phyloP scores from a whole-genome alignment of 2,329 filamentous ascomycete genomes.

The Phialophora chinensis region DNA sequence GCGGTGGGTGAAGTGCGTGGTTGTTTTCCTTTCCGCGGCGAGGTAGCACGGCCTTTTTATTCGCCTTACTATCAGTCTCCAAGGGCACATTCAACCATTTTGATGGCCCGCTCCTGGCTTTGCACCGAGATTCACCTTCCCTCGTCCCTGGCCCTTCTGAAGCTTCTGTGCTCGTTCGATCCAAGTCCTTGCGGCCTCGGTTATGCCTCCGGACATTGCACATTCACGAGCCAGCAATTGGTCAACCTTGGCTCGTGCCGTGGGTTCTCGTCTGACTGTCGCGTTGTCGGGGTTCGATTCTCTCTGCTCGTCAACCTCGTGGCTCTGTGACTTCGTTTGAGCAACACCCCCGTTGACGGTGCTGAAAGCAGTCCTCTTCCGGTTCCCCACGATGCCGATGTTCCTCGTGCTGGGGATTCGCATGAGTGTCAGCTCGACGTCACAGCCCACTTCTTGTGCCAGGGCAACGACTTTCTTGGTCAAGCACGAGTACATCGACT shows the following conservation, averaged over 20 bases:
- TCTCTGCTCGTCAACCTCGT: neutral
- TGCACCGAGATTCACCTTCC: constrained; percentile 40
- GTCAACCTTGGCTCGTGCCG: neutral
- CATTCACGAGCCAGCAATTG: constrained; percentile 64
- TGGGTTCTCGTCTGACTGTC: neutral
- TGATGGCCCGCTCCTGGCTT: constrained; percentile 9
- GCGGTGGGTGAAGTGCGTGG: neutral
- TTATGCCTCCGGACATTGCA: constrained; percentile 51
- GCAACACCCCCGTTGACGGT: neutral
- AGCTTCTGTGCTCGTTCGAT: constrained; percentile 58
- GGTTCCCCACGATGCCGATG: constrained; percentile 75
- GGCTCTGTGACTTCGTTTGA: constrained; percentile 7
- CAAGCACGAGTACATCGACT: constrained; percentile 81
- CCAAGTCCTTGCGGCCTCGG: constrained; percentile 56
- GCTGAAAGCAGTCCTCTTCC: constrained; percentile 19
- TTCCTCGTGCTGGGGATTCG: constrained; percentile 93
- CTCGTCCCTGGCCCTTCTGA: constrained; percentile 53
- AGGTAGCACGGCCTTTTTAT: neutral
- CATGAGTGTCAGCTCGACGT: constrained; percentile 80
- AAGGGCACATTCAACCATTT: neutral
- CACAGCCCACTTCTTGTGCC: constrained; percentile 73
- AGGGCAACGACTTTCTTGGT: constrained; percentile 78
- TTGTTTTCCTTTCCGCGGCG: neutral
- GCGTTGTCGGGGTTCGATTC: neutral
- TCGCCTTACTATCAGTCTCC: neutral